These are phyloP conservation scores for Pichia phayaonensis DNA, from an alignment of 805 yeast species.

Conservation along the genomic window DNA sequence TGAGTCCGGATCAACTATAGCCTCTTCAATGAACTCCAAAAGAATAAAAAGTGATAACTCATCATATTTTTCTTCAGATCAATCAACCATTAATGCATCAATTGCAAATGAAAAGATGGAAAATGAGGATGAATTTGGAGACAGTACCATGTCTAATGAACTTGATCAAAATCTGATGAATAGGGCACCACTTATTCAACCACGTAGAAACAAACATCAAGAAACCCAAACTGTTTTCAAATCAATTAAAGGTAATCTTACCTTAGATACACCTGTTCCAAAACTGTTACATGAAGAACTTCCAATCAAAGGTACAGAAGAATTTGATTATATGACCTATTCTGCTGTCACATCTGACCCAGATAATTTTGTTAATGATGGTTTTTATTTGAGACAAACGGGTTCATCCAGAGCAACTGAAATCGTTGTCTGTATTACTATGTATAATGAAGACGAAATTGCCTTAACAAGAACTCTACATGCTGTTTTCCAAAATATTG, in stretches of 20 bases:
- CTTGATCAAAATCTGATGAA: constrained; percentile 10
- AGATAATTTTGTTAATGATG: constrained; percentile 69
- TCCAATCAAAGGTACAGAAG: constrained; percentile 84
- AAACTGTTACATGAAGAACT: constrained; percentile 76
- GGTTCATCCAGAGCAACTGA: constrained; percentile 89
- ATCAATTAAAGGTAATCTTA: constrained; percentile 73
- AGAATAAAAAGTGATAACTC: constrained; percentile 11
- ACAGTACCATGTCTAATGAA: constrained; percentile 5
- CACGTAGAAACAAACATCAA: constrained; percentile 30
- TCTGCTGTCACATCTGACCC: constrained; percentile 96
- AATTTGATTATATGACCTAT: constrained; percentile 92
- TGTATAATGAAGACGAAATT: constrained; percentile 93
- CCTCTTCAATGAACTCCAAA: constrained; percentile 12
- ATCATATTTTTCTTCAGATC: constrained; percentile 18
- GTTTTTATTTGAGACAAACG: constrained; percentile 81
- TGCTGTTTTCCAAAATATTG: constrained; percentile 86
- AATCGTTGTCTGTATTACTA: constrained; percentile 84
- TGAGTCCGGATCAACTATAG: constrained; percentile 10
- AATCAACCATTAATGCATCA: constrained; percentile 13
- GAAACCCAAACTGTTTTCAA: constrained; percentile 54
- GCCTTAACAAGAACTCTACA: constrained; percentile 91
- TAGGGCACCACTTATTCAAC: constrained; percentile 24
- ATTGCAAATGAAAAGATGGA: constrained; percentile 10
- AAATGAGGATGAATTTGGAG: constrained; percentile 11
- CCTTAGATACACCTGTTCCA: constrained; percentile 91